Conservation (phyloP, 805 yeast genomes). For the Suhomyces canberraensis region DNA sequence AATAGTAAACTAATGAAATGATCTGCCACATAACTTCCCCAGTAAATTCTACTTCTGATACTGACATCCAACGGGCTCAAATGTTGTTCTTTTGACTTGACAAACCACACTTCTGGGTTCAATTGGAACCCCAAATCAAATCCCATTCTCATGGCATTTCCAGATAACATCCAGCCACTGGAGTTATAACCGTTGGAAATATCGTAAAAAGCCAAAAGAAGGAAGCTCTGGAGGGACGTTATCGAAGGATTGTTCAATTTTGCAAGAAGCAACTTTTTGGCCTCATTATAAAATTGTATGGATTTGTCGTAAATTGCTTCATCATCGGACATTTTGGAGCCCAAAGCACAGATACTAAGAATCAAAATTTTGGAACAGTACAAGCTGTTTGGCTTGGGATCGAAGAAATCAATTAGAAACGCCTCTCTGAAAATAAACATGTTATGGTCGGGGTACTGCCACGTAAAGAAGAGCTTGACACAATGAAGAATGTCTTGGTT, state of each 20-base stretch:
- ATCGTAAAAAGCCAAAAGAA: conserved; percentile 60
- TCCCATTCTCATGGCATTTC: conserved; percentile 63
- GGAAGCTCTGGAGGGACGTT: conserved; percentile 55
- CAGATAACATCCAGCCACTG: conserved; percentile 61
- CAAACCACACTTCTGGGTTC: conserved; percentile 58
- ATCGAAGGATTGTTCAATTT: conserved; percentile 47
- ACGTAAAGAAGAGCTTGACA: conserved; percentile 49
- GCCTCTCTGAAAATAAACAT: conserved; percentile 64
- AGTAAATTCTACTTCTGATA: conserved; percentile 57
- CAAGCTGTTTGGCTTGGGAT: conserved; percentile 47
- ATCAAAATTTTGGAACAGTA: conserved; percentile 57
- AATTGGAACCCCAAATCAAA: conserved; percentile 62
- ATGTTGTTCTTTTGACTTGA: conserved; percentile 35
- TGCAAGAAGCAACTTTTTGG: conserved; percentile 42
- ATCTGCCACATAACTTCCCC: conserved; percentile 68
- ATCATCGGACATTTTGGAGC: conserved; percentile 48
- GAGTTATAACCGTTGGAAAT: conserved; percentile 57
- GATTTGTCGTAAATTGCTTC: conserved; percentile 41
- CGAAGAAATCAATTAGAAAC: conserved; percentile 57
- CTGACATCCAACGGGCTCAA: conserved; percentile 50
- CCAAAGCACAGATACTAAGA: conserved; percentile 57
- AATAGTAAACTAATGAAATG: conserved; percentile 57
- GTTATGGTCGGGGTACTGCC: conserved; percentile 64
- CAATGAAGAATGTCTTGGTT: conserved; percentile 36
- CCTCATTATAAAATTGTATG: conserved; percentile 43